Conservation (phyloP, 352 stramenopile genomes). For the Blastocystis sp. region DNA sequence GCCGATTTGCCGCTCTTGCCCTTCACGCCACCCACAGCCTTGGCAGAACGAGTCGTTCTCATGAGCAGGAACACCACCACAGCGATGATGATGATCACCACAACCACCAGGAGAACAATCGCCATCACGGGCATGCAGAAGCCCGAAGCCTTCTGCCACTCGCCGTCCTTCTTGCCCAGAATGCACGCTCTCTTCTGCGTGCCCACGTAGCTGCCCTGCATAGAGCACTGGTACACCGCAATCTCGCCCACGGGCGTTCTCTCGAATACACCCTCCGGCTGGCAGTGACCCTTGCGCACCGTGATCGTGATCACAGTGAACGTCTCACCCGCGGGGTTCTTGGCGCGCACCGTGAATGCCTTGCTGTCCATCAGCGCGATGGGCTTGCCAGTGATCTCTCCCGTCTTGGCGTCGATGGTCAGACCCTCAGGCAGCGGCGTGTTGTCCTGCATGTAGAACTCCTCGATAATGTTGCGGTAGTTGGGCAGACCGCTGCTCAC, state of each 20-base stretch:
- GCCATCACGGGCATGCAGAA: constrained; percentile 17
- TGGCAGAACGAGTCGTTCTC: background rate
- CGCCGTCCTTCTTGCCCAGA: constrained; percentile 3
- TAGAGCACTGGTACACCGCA: background rate
- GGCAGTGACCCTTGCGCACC: constrained; percentile 10
- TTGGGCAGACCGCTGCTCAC: background rate
- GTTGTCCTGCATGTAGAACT: constrained; percentile 7
- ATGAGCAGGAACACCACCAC: constrained; percentile 18
- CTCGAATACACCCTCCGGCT: constrained; percentile 9
- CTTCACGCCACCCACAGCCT: constrained; percentile 45
- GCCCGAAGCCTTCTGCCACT: constrained; percentile 12
- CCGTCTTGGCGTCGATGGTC: background rate
- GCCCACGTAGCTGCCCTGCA: constrained; percentile 4
- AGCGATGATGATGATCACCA: constrained; percentile 35
- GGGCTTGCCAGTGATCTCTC: constrained; percentile 48
- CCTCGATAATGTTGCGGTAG: constrained; percentile 16
- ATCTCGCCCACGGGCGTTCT: background rate
- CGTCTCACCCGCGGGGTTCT: constrained; percentile 10
- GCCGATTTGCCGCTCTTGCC: background rate
- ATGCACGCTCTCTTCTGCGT: constrained; percentile 18
- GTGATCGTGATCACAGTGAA: constrained; percentile 4
- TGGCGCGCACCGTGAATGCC: constrained; percentile 2
- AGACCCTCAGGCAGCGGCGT: constrained; percentile 19
- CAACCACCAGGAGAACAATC: constrained; percentile 34
- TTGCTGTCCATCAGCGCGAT: background rate